Evolutionary conservation across 495 filamentous ascomycete genomes (phyloP), one percentile per base, ranked within the genome.

Genomic region (Pseudomonodictys pantanalensis): DNA sequence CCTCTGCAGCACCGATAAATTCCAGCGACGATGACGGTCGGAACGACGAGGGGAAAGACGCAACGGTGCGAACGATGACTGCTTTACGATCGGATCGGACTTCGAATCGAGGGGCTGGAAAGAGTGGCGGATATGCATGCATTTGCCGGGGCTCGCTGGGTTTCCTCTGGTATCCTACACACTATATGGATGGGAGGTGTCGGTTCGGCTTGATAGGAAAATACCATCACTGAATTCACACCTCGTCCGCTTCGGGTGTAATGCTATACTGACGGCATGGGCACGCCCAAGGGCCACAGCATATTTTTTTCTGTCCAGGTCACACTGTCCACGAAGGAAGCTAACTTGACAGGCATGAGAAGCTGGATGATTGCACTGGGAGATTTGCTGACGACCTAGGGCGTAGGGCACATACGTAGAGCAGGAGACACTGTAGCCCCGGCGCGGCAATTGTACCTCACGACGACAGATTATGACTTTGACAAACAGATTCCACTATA

Each of bases 1-100:
- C 23, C n/a, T 28, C 11, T 32, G 22, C 32, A 65, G 62, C 62
- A 65, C 62, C 62, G 62, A 65, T 65, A 65, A 56, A 56, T 46
- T 26, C 1, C n/a, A 29, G 12, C 47, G 17, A 49, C 22, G 15
- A 22, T 26, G 26, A 26, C 23, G 43, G 7, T 32, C 17, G 45
- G 46, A 22, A 18, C 29, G 42, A 29, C 11, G 39, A 46, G 28
- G 22, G 30, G 18, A 42, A 6, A 39, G 49, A 29, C 52, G 45
- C 23, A 42, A 48, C 32, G 58, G 58, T 43, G 49, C 23, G 26
- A n/a, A n/a, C 30, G 32, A 57, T 20, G 49, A 60, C 23, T 17
- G 44, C 41, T 11, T 45, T 18, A 48, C 35, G 49, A 35, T 39
- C 38, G 8, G 24, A 46, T 39, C 50, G 51, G 39, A 42, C 43